Evolutionary conservation across 371 early-diverging fungal species (phyloP), one percentile per base, ranked within the genome.

Genomic region (Batkoa obscura): DNA sequence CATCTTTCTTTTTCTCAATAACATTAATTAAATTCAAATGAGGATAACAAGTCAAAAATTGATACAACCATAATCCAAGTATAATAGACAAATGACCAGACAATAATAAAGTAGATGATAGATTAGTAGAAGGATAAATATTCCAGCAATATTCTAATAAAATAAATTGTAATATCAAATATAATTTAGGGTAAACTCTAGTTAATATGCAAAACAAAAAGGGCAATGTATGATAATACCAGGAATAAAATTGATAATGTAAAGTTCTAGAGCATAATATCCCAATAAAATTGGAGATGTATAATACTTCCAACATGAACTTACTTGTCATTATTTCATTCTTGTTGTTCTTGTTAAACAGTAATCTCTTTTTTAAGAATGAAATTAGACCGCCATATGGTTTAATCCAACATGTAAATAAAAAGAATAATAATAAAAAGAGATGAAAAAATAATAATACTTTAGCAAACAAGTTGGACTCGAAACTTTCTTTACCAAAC

Each of bases 201-300:
- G 60, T 56, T 5, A 61, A 61, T 56, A 60, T 67, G 74, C 78
- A 81, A 12, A 87, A 64, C n/a, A 93, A 61, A 60, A 80, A 87
- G 2, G 96, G 93, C 39, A 93, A 47, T 17, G 79, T 75, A 64
- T 82, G 81, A 52, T 70, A 85, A 64, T 93, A 95, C 95, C 95
- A 95, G 1, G 88, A 75, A 59, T 88, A 93, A 62, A 95, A 95
- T 70, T 93, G 93, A 64, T 90, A 92, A 62, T 95, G 95, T 58
- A 95, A 68, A 1, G 87, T 80, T 33, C 95, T 72, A 2, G 92
- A 83, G 66, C 85, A 91, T 0, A 82, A 59, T 42, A 95, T 79
- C 13, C 95, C 93, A 34, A 89, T 81, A 57, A 92, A 78, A 65
- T 92, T 92, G 50, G 75, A 72, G 0, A 80, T 78, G 59, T 88